Evolutionary conservation across 2,329 filamentous ascomycete species (phyloP).

Genomic region (Xylaria hypoxylon): DNA sequence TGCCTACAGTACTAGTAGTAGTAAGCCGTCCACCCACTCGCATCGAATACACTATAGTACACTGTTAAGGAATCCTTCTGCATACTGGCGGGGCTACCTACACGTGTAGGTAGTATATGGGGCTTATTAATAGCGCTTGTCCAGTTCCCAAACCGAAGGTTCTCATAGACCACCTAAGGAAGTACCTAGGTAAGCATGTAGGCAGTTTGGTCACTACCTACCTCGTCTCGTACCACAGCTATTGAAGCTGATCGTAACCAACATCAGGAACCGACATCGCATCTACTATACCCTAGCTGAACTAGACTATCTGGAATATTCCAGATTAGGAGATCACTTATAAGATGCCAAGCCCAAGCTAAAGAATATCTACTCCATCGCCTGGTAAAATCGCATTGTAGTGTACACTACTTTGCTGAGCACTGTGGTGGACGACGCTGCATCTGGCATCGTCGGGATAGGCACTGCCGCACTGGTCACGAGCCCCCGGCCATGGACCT

Average conservation of each 20-base stretch:
- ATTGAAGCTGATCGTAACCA: not conserved
- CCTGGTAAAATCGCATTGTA: not conserved
- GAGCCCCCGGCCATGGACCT: not conserved
- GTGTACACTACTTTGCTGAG: too few species aligned
- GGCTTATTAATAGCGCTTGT: constrained; percentile 3
- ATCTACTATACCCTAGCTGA: not conserved
- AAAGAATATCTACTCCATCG: not conserved
- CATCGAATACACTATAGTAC: constrained; percentile 13
- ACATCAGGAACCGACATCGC: constrained; percentile 7
- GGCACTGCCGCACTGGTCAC: too few species aligned
- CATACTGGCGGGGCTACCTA: constrained; percentile 14
- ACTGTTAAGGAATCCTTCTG: constrained; percentile 31
- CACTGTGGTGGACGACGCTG: too few species aligned
- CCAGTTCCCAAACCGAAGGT: not conserved
- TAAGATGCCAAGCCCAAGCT: not conserved
- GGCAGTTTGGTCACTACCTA: too few species aligned
- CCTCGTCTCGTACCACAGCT: not conserved
- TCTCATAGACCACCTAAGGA: not conserved
- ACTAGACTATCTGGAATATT: not conserved
- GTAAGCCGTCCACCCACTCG: constrained; percentile 28
- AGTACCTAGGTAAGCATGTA: too few species aligned
- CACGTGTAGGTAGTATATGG: not conserved
- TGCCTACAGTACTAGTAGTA: constrained; percentile 2
- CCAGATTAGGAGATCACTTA: not conserved
- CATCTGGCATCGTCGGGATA: too few species aligned